phyloP scores from a whole-genome alignment of 805 yeast genomes.

The Groenewaldozyma salmanticensis region DNA sequence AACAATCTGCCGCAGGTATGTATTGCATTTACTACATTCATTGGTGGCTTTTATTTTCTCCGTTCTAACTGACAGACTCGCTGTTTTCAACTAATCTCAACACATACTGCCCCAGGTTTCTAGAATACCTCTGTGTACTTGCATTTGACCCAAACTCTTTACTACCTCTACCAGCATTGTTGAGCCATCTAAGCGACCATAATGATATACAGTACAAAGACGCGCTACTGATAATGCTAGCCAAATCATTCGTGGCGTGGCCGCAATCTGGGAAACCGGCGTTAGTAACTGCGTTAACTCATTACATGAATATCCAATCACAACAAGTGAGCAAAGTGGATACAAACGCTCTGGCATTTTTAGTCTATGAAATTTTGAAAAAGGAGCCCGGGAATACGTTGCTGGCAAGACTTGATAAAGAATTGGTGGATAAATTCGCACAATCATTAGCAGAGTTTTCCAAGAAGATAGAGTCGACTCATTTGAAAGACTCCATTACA shows the following conservation, averaged over 20 bases:
- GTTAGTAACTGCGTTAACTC: slow-evolving; percentile 10
- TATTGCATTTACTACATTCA: slow-evolving; percentile 2
- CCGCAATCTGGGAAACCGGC: background rate
- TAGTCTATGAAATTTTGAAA: background rate
- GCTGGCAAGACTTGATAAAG: background rate
- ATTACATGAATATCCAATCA: slow-evolving; percentile 2
- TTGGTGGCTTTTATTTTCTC: background rate
- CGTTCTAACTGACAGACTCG: too few relatives aligned
- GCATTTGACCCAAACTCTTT: slow-evolving; percentile 17
- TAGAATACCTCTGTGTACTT: slow-evolving; percentile 22
- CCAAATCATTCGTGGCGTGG: slow-evolving; percentile 5
- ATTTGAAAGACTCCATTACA: too few relatives aligned
- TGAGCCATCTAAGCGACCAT: slow-evolving; percentile 9
- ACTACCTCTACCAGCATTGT: slow-evolving; percentile 16
- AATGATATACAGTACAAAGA: background rate
- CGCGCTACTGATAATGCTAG: slow-evolving; percentile 4
- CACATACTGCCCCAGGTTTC: slow-evolving; percentile 17
- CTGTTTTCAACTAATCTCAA: background rate
- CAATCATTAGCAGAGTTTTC: background rate
- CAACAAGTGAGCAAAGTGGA: background rate
- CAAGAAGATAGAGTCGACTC: background rate
- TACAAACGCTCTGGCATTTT: slow-evolving; percentile 3
- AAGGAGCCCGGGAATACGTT: too few relatives aligned
- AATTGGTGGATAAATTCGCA: background rate
- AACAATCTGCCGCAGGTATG: slow-evolving; percentile 7